These are phyloP conservation scores for Hypoxylon fuscum DNA, from an alignment of 495 filamentous ascomycete species.

Conservation along the genomic window DNA sequence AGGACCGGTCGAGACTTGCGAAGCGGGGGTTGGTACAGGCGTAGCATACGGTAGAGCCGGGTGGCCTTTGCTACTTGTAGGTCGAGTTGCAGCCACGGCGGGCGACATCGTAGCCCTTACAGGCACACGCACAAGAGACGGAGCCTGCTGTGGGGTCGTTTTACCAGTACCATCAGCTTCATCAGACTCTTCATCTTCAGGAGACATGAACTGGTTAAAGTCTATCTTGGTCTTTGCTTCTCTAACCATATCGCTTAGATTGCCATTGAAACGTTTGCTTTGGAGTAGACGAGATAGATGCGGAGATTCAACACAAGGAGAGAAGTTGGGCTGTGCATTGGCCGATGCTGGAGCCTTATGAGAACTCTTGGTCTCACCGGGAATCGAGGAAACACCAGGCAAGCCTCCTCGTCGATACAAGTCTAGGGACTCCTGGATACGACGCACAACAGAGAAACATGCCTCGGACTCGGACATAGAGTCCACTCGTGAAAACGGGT, in stretches of 20 bases:
- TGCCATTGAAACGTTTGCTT: constrained; percentile 68
- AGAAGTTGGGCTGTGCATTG: constrained; percentile 48
- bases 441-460: constrained; percentile 57
- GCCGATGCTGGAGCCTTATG: constrained; percentile 6
- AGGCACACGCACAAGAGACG: constrained; percentile 62
- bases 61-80: constrained; percentile 65
- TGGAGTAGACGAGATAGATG: constrained; percentile 77
- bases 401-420: constrained; percentile 57
- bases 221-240: constrained; percentile 66
- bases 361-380: constrained; percentile 40
- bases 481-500: constrained; percentile 72
- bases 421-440: constrained; percentile 56
- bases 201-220: constrained; percentile 57
- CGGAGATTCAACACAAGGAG: constrained; percentile 73
- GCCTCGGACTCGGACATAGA: constrained; percentile 63
- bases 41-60: constrained; percentile 46
- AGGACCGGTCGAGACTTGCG: constrained; percentile 35
- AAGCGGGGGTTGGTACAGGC: constrained; percentile 43
- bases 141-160: constrained; percentile 43
- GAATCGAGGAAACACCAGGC: constrained; percentile 53
- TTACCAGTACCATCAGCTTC: constrained; percentile 51
- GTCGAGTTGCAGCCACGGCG: constrained; percentile 55
- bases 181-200: constrained; percentile 57
- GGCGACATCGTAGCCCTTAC: constrained; percentile 67
- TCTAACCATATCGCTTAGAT: constrained; percentile 68